Conservation (phyloP, 2,329 filamentous ascomycete genomes). For the Ophiostoma tasmaniense region DNA sequence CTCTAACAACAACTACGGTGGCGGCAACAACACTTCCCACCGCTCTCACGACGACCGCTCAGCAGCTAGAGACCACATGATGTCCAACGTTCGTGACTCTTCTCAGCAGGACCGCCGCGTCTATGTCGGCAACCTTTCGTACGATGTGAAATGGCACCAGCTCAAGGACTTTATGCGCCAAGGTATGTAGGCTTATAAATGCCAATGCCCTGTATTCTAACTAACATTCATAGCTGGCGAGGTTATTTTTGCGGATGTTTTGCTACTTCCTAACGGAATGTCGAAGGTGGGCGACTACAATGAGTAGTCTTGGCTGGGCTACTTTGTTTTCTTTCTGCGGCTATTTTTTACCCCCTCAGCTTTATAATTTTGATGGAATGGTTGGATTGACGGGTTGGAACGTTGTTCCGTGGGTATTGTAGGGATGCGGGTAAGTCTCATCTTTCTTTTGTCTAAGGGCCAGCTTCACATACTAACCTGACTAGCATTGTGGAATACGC, state of each 20-base stretch:
- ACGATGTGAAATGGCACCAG: conserved; percentile 99
- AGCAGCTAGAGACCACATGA: conserved; percentile 86
- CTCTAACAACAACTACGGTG: conserved; percentile 43
- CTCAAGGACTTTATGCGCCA: conserved; percentile 99
- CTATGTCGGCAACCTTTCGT: conserved; percentile 97
- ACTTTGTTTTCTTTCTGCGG: conserved; percentile 42
- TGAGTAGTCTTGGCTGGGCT: conserved; percentile 74
- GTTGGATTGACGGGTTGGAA: conserved; percentile 99
- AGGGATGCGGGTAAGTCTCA: conserved; percentile 97
- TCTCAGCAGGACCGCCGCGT: conserved; percentile 98
- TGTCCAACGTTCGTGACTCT: conserved; percentile 84
- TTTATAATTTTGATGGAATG: conserved; percentile 60
- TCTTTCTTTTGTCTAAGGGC: background rate
- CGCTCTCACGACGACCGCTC: conserved; percentile 78
- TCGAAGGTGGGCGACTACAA: conserved; percentile 99
- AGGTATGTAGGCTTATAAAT: conserved; percentile 76
- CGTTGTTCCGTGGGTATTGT: conserved; percentile 76
- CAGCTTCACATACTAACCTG: background rate
- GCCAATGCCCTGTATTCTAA: too few species aligned
- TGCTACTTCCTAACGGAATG: conserved; percentile 99
- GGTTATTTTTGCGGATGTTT: conserved; percentile 98
- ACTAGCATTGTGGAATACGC: conserved; percentile 99
- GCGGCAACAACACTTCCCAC: conserved; percentile 44
- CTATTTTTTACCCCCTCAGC: conserved; percentile 48
- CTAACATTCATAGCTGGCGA: conserved; percentile 68